phyloP scores from a whole-genome alignment of 2,329 filamentous ascomycete species.

The Cryoendolithus antarcticus region DNA sequence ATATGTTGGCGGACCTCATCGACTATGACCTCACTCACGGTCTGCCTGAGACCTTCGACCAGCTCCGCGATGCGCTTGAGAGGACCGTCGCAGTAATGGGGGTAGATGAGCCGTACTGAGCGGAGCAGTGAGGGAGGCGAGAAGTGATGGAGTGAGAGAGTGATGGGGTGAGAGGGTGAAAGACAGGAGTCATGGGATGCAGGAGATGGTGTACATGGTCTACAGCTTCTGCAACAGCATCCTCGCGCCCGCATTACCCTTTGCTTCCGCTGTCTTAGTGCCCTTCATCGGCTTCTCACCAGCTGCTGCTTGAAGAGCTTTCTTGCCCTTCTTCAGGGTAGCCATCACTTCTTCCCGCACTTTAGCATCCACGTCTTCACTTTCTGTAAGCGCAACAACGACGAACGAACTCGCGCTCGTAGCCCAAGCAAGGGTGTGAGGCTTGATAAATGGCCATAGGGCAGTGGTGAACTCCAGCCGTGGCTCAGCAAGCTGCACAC shows the following conservation, averaged over 20 bases:
- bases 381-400: constrained; percentile 68
- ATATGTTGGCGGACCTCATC: no score
- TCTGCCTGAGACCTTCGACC: no score
- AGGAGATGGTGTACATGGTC: neutral
- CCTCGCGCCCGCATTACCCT: constrained; percentile 35
- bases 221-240: constrained; percentile 31
- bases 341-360: constrained; percentile 55
- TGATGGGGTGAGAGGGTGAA: no score
- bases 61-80: no score
- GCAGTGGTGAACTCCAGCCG: constrained; percentile 67
- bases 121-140: no score
- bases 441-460: constrained; percentile 71
- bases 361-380: constrained; percentile 49
- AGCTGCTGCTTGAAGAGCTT: constrained; percentile 56
- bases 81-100: no score
- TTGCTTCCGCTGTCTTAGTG: constrained; percentile 20
- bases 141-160: no score
- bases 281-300: constrained; percentile 28
- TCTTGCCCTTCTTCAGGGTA: constrained; percentile 60
- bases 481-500: constrained; percentile 57
- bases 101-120: no score
- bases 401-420: constrained; percentile 78
- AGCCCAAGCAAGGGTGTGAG: constrained; percentile 68
- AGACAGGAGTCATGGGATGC: no score
- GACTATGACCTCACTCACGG: no score